Evolutionary conservation across 495 filamentous ascomycete species (phyloP), one percentile per base, ranked within the genome.

Genomic region (Talaromyces wortmannii): DNA sequence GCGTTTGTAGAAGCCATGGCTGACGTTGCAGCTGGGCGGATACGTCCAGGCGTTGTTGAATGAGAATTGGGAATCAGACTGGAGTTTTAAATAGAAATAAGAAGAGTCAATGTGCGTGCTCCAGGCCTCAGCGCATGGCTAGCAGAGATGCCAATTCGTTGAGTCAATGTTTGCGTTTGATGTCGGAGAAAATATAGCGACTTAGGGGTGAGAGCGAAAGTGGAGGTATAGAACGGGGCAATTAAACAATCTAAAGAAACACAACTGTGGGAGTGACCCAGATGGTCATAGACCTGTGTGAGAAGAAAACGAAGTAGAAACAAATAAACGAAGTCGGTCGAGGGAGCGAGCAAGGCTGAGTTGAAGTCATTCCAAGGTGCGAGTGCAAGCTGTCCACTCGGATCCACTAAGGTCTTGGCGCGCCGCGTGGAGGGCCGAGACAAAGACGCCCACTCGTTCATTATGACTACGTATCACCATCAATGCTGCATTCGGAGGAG

Each of bases 1-100:
- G 66, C 72, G 53, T 71, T 63, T 36, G 58, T 58, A 48, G 60
- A 67, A 32, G 69, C 62, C 69, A 72, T 72, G 23, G 36, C 57
- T 58, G 56, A 45, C 59, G 58, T 57, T 61, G 46, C 43, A 40
- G 36, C 36, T 40, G 5, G 8, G 36, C 23, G 23, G 23, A 23
- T 23, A 43, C 40, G 40, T 11, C 11, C 40, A 43, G 40, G 40
- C 8, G 46, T 31, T 31, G 18, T 48, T 48, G 46, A 10, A 31
- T 36, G 48, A 32, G 33, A 51, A 51, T 15, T 33, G 40, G 5
- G 48, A 33, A 51, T 33, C 31, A 51, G 3, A 4, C 12, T 44
- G 48, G 33, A 23, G 32, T 29, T 29, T 29, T 49, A 31, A 40
- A 36, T 23, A 23, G 23, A 23, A 23, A 23, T 1, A 23, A 23